Conservation (phyloP, 176 grass and related monocot genomes). For the Pharus latifolius region DNA sequence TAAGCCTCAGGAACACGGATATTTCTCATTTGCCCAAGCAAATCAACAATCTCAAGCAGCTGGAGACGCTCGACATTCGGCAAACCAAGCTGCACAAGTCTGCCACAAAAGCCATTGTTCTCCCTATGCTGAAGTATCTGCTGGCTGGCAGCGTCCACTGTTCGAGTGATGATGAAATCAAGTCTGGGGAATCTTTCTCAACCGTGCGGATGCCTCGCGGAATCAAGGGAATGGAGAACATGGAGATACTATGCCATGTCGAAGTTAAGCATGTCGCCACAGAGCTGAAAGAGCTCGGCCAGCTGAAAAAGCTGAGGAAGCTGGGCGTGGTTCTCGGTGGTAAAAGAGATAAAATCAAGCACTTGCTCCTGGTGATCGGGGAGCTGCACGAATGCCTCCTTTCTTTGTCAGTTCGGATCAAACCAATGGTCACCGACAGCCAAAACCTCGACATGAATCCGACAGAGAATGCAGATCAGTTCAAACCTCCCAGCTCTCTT, state of each 20-base stretch:
- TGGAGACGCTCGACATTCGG: slow-evolving; percentile 13
- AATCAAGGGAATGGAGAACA: too few species aligned
- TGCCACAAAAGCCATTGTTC: not conserved
- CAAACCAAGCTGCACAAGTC: not conserved
- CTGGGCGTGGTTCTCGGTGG: too few species aligned
- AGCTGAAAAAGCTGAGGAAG: too few species aligned
- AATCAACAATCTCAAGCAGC: not conserved
- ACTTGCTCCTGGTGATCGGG: too few species aligned
- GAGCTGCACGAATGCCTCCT: not conserved
- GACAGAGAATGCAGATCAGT: not conserved
- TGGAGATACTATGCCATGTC: too few species aligned
- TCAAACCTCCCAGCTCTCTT: not conserved
- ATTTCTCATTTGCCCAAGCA: not conserved
- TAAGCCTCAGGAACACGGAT: slow-evolving; percentile 4
- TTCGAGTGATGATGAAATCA: too few species aligned
- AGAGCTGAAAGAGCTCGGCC: too few species aligned
- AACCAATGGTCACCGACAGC: not conserved
- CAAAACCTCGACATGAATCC: not conserved
- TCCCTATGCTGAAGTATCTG: not conserved
- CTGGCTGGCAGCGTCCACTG: not conserved
- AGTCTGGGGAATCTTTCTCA: not conserved
- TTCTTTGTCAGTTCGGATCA: not conserved
- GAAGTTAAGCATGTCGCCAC: too few species aligned
- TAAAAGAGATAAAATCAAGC: too few species aligned
- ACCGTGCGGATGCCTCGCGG: not conserved